Conservation (phyloP, 2,329 filamentous ascomycete species). For the Rutstroemia sp. region DNA sequence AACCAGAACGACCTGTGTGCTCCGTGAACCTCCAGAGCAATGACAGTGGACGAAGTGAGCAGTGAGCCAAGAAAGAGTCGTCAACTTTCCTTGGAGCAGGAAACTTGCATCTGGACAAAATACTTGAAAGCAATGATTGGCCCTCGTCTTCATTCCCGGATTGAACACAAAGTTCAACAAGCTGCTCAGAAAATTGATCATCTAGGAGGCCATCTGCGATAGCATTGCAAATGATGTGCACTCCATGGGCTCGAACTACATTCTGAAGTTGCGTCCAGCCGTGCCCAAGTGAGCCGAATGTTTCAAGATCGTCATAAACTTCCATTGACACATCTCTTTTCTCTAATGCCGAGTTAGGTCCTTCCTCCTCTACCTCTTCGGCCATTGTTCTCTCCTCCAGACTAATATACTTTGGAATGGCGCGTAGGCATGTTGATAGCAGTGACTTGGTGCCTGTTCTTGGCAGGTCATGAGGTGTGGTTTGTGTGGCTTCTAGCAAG, state of each 20-base stretch:
- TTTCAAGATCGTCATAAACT: conserved; percentile 43
- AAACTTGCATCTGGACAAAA: conserved; percentile 31
- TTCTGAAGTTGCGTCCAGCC: conserved; percentile 41
- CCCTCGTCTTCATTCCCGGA: conserved; percentile 34
- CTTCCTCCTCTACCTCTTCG: conserved; percentile 33
- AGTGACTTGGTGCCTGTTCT: conserved; percentile 34
- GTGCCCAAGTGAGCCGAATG: conserved; percentile 32
- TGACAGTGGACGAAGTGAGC: conserved; percentile 28
- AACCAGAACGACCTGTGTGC: conserved; percentile 27
- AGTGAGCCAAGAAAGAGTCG: conserved; percentile 13
- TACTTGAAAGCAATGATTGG: conserved; percentile 33
- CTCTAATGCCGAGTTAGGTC: conserved; percentile 28
- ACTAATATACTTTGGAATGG: conserved; percentile 40
- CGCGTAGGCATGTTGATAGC: conserved; percentile 41
- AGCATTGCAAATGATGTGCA: conserved; percentile 37
- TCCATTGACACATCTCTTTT: conserved; percentile 35
- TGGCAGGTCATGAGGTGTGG: conserved; percentile 9
- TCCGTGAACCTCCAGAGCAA: conserved; percentile 31
- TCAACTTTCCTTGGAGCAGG: conserved; percentile 31
- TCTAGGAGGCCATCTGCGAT: conserved; percentile 37
- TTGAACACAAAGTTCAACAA: conserved; percentile 37
- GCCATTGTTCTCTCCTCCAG: conserved; percentile 38
- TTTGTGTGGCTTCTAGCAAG: conserved; percentile 36
- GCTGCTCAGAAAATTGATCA: conserved; percentile 32
- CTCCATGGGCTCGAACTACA: conserved; percentile 40